Conservation (phyloP, 2,329 filamentous ascomycete species). For the Epicoccum sorghinum region DNA sequence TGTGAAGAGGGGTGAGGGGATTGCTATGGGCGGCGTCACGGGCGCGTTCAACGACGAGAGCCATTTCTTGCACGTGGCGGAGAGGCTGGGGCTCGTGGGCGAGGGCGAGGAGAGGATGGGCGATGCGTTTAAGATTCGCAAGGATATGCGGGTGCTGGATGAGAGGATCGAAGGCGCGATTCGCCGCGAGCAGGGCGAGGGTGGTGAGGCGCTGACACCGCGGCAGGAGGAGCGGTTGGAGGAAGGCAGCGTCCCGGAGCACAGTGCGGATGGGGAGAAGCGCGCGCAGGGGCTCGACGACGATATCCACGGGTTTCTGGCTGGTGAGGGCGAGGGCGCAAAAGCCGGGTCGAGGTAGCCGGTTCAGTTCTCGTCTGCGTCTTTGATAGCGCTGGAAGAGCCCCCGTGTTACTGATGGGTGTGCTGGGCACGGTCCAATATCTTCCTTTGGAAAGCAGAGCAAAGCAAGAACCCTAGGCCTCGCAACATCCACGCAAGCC, state of each 20-base stretch:
- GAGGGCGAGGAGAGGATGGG: conserved; percentile 22
- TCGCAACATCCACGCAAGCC: no score
- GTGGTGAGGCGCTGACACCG: no score
- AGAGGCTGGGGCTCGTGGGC: conserved; percentile 17
- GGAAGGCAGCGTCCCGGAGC: not conserved
- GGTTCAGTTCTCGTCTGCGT: no score
- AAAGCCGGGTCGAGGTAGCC: no score
- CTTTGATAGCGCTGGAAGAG: not conserved
- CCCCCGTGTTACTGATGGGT: not conserved
- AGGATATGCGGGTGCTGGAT: conserved; percentile 3
- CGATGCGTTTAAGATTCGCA: conserved; percentile 11
- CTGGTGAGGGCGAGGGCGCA: not conserved
- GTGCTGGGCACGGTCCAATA: no score
- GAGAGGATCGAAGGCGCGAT: conserved; percentile 1
- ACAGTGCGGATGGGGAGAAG: not conserved
- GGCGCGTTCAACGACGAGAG: conserved; percentile 17
- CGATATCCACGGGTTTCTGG: conserved; percentile 23
- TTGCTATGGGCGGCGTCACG: conserved; percentile 30
- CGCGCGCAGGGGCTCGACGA: conserved; percentile 10
- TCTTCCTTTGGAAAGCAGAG: no score
- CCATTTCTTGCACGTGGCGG: conserved; percentile 26
- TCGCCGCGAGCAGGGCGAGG: no score
- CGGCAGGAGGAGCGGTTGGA: not conserved
- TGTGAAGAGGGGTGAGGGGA: conserved; percentile 42
- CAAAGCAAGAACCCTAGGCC: no score